A percentile compares a stretch with the other conserved stretches of the same genome.
These are phyloP conservation scores for Sergeia podlipaevii DNA, from an alignment of 208 protist genomes.

Conservation along the genomic window DNA sequence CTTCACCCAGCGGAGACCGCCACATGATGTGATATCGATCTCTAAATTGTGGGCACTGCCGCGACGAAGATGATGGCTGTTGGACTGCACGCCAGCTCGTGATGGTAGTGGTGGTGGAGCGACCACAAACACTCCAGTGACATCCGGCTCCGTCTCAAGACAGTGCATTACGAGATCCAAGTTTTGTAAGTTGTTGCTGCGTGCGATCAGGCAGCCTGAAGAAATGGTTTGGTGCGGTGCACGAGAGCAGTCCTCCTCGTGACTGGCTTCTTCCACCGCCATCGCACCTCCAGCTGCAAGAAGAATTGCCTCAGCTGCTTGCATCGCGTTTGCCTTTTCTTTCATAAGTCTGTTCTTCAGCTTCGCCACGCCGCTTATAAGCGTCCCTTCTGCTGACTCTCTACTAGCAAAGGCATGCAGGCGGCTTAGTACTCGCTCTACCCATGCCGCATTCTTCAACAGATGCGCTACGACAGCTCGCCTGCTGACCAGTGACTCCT, in stretches of 20 bases:
- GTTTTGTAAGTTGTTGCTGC: conserved; percentile 25
- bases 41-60: conserved; percentile 8
- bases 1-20: conserved; percentile 64
- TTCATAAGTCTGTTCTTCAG: conserved; percentile 17
- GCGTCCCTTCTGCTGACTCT: not conserved
- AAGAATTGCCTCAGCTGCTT: not conserved
- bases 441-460: too few relatives aligned
- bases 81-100: not conserved
- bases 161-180: conserved; percentile 25
- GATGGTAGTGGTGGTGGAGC: conserved; percentile 9
- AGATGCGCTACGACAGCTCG: too few relatives aligned
- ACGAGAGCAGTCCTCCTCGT: not conserved
- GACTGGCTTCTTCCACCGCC: not conserved
- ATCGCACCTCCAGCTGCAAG: not conserved
- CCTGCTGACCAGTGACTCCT: too few relatives aligned
- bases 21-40: conserved; percentile 53
- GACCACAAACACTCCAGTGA: conserved; percentile 30
- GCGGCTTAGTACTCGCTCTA: too few relatives aligned
- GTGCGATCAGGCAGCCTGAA: conserved; percentile 16
- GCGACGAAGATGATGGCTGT: not conserved
- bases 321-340: conserved; percentile 13
- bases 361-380: conserved; percentile 13
- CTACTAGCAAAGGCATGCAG: too few relatives aligned
- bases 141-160: conserved; percentile 26
- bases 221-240: not conserved